phyloP scores from a whole-genome alignment of 2,329 filamentous ascomycete species.

The Fusarium chuoi region DNA sequence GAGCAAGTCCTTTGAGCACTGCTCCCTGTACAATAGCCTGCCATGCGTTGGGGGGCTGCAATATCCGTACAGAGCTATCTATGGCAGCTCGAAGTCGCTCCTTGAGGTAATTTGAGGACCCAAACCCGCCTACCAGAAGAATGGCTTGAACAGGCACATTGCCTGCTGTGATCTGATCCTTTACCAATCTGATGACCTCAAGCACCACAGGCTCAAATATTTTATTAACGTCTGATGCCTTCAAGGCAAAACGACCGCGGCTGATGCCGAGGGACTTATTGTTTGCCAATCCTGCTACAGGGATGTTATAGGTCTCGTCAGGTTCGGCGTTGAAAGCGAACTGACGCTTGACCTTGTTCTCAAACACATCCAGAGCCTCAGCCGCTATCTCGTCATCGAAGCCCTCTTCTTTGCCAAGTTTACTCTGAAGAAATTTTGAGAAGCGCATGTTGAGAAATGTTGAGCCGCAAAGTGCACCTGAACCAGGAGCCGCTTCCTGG shows the following conservation, averaged over 20 bases:
- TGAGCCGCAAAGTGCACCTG: constrained; percentile 59
- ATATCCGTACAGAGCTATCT: constrained; percentile 50
- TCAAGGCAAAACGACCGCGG: constrained; percentile 51
- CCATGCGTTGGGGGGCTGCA: constrained; percentile 60
- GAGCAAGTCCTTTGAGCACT: constrained; percentile 59
- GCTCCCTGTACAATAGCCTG: constrained; percentile 60
- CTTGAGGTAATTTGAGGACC: constrained; percentile 57
- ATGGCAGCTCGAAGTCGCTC: constrained; percentile 52
- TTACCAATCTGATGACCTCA: constrained; percentile 56
- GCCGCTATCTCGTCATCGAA: constrained; percentile 54
- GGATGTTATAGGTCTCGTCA: constrained; percentile 51
- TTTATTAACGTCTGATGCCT: constrained; percentile 51
- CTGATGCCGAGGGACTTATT: constrained; percentile 52
- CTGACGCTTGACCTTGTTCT: constrained; percentile 53
- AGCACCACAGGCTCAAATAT: constrained; percentile 58
- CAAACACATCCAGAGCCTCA: constrained; percentile 55
- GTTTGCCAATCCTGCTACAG: constrained; percentile 53
- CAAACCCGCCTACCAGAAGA: constrained; percentile 59
- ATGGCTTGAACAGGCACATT: constrained; percentile 53
- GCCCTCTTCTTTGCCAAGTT: constrained; percentile 52
- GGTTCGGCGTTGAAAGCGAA: constrained; percentile 47
- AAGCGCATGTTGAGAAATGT: constrained; percentile 59
- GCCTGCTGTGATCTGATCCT: constrained; percentile 54
- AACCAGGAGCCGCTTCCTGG: constrained; percentile 56
- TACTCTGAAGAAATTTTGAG: constrained; percentile 52